phyloP scores from a whole-genome alignment of 2,329 filamentous ascomycete species.

The Colletotrichum endophyticum region DNA sequence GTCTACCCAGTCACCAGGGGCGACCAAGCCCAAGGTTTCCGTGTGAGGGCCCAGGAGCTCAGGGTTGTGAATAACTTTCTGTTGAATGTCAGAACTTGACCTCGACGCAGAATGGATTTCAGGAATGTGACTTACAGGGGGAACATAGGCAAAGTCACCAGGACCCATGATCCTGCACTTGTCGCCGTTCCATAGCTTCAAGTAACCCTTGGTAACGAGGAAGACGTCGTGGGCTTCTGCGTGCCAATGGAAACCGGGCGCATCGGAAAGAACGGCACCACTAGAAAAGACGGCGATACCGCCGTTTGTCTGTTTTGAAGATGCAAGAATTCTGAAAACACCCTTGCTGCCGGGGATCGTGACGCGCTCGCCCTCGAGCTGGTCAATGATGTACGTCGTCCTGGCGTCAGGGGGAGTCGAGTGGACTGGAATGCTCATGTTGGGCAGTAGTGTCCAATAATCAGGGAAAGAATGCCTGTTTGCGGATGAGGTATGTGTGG shows the following conservation, averaged over 20 bases:
- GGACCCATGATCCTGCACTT: slow-evolving; percentile 56
- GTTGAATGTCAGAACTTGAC: neutral
- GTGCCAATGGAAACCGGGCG: slow-evolving; percentile 62
- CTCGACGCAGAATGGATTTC: neutral
- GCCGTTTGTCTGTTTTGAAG: slow-evolving; percentile 55
- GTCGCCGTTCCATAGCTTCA: slow-evolving; percentile 65
- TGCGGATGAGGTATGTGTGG: neutral
- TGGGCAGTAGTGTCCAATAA: neutral
- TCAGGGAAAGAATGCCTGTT: neutral
- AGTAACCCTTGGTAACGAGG: slow-evolving; percentile 56
- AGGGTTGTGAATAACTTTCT: slow-evolving; percentile 60
- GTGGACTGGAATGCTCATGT: slow-evolving; percentile 35
- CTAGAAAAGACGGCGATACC: slow-evolving; percentile 56
- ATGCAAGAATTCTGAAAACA: slow-evolving; percentile 54
- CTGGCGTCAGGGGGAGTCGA: slow-evolving; percentile 39
- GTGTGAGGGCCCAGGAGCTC: slow-evolving; percentile 58
- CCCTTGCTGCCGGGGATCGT: slow-evolving; percentile 58
- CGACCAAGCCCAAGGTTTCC: slow-evolving; percentile 58
- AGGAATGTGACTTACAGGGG: slow-evolving; percentile 45
- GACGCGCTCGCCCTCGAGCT: slow-evolving; percentile 55
- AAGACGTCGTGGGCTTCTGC: slow-evolving; percentile 63
- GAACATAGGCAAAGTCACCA: slow-evolving; percentile 63
- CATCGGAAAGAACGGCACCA: slow-evolving; percentile 48
- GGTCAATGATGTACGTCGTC: slow-evolving; percentile 49
- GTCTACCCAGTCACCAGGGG: slow-evolving; percentile 64